Evolutionary conservation across 805 yeast species (phyloP), one percentile per base, ranked within the genome.

Genomic region (Lachancea fermentati): DNA sequence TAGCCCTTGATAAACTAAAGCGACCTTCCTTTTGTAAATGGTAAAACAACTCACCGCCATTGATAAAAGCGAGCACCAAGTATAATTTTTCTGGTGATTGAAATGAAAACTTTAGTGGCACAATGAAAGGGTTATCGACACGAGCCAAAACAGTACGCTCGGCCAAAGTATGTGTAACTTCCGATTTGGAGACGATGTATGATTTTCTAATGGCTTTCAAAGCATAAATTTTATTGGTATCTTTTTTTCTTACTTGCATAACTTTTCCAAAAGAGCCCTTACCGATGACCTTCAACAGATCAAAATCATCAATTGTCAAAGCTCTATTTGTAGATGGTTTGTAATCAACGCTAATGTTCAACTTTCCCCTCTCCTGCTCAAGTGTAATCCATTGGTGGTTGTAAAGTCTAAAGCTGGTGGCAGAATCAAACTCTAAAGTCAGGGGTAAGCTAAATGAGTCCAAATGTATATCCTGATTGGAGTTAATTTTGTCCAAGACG

Each of bases 261-360:
- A 93, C 98, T 65, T 93, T 93, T 38, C 98, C 98, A 61, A 93
- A 93, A 7, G 97, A 88, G 5, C 98, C 98, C 61, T 93, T 93
- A 28, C 98, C 98, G 41, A 93, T 87, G 16, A 93, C 98, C 64
- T 93, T 93, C 51, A 93, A 72, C 38, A 93, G 67, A 54, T 88
- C 96, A 65, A 93, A 91, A 57, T 91, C 96, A 42, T 88, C 96
- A 50, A 93, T 87, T 1, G 87, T 72, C 36, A 93, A 69, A 36
- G 83, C 82, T 48, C 81, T 76, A 58, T 76, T 77, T 48, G 65
- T 75, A 39, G 75, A 69, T 14, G 87, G 83, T 60, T 79, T 80
- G 64, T 77, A 84, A 54, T 82, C 87, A 25, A 84, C 72, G 16
- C 81, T 72, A 19, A 85, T 57, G 55, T 78, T 75, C 36, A 85